phyloP scores from a whole-genome alignment of 768 basidiomycete species.

The Sistotremastrum niveocremeum region DNA sequence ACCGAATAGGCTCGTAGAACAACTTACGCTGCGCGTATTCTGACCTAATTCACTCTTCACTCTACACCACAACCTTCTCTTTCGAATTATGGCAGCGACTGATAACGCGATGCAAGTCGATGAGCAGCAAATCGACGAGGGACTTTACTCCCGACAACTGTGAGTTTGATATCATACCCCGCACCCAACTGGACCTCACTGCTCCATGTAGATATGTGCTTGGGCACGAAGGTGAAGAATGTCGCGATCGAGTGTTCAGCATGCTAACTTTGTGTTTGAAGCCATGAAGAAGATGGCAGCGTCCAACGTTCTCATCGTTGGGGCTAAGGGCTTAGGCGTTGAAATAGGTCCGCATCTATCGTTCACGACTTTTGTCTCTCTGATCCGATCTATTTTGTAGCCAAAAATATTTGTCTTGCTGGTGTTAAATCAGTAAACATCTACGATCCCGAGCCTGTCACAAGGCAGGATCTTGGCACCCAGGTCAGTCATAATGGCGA shows the following conservation, averaged over 20 bases:
- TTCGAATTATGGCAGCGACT: conserved; percentile 15
- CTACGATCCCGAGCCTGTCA: conserved; percentile 83
- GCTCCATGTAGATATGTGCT: conserved; percentile 64
- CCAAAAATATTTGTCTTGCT: conserved; percentile 89
- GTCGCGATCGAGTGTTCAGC: not conserved
- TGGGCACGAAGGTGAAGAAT: conserved; percentile 74
- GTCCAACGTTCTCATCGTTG: conserved; percentile 90
- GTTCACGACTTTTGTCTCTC: not conserved
- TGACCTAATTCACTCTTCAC: too few relatives aligned
- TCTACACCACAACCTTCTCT: not conserved
- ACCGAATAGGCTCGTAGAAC: not conserved
- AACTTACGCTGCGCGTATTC: not conserved
- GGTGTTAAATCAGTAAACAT: conserved; percentile 97
- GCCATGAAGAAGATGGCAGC: conserved; percentile 99
- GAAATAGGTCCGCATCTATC: conserved; percentile 65
- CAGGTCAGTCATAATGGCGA: conserved; percentile 42
- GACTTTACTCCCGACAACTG: conserved; percentile 88
- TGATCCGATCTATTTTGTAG: conserved; percentile 24
- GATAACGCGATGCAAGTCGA: conserved; percentile 65
- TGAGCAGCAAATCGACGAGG: conserved; percentile 83
- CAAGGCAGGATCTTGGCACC: conserved; percentile 81
- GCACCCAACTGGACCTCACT: conserved; percentile 9
- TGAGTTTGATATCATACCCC: conserved; percentile 26
- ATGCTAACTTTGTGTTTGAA: conserved; percentile 20
- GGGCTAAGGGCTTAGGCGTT: conserved; percentile 82